A percentile compares a stretch with the other conserved stretches of the same genome.
Conservation (phyloP, 345 rosid species). For the Triadica sebifera region DNA sequence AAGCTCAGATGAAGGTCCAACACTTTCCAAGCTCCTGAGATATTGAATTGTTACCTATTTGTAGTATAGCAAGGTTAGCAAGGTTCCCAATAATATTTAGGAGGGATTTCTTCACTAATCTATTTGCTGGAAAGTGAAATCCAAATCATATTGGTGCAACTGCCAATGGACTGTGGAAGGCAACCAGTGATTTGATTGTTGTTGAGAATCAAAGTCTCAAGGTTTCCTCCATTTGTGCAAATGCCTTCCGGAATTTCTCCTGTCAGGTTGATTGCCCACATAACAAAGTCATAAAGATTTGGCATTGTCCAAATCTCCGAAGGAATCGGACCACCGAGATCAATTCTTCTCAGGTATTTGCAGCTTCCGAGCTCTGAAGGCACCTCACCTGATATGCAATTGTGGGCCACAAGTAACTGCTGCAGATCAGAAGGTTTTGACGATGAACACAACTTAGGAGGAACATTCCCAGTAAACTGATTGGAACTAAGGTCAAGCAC, state of each 20-base stretch:
- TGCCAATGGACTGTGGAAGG: slow-evolving; percentile 68
- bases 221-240: slow-evolving; percentile 67
- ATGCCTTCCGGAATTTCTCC: slow-evolving; percentile 76
- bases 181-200: slow-evolving; percentile 70
- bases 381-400: slow-evolving; percentile 71
- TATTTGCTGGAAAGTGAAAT: slow-evolving; percentile 81
- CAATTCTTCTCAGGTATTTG: slow-evolving; percentile 63
- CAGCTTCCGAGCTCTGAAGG: slow-evolving; percentile 72
- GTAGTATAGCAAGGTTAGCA: slow-evolving; percentile 64
- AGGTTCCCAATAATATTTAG: slow-evolving; percentile 66
- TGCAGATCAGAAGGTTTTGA: slow-evolving; percentile 49
- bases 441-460: slow-evolving; percentile 57
- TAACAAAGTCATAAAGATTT: slow-evolving; percentile 64
- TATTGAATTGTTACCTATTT: slow-evolving; percentile 84
- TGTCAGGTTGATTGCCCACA: slow-evolving; percentile 95
- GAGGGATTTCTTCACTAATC: slow-evolving; percentile 67
- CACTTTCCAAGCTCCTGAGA: slow-evolving; percentile 76
- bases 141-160: slow-evolving; percentile 85
- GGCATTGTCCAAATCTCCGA: slow-evolving; percentile 67
- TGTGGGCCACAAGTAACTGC: slow-evolving; percentile 62
- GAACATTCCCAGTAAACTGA: slow-evolving; percentile 57
- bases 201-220: slow-evolving; percentile 83
- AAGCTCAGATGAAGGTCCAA: slow-evolving; percentile 84
- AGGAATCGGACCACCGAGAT: slow-evolving; percentile 87
- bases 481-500: slow-evolving; percentile 87